A percentile compares a stretch with the other conserved stretches of the same genome.
Conservation (phyloP, 2,329 filamentous ascomycete species). For the Amauroascus niger region DNA sequence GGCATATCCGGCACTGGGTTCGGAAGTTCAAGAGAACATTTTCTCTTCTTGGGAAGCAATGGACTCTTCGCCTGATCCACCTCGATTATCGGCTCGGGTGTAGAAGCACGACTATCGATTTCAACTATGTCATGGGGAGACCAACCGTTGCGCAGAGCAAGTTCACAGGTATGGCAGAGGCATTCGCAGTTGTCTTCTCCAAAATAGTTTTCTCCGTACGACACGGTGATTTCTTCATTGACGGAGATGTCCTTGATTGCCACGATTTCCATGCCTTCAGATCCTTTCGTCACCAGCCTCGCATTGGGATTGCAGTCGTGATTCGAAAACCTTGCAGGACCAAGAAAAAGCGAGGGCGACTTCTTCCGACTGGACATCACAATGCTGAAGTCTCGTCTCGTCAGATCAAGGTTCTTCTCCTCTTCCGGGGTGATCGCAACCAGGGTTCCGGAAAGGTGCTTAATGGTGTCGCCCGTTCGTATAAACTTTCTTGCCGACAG, state of each 20-base stretch:
- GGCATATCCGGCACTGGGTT: not conserved
- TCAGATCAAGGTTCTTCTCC: constrained; percentile 67
- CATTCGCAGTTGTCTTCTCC: constrained; percentile 92
- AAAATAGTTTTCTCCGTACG: constrained; percentile 93
- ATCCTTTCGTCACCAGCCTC: constrained; percentile 69
- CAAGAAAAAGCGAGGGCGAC: constrained; percentile 82
- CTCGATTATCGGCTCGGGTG: not conserved
- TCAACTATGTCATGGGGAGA: constrained; percentile 29
- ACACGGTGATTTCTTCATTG: constrained; percentile 93
- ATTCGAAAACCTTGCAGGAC: constrained; percentile 91
- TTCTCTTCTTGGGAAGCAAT: constrained; percentile 10
- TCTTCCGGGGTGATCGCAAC: constrained; percentile 89
- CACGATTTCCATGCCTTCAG: constrained; percentile 82
- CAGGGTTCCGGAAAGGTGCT: constrained; percentile 82
- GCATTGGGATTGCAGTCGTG: constrained; percentile 95
- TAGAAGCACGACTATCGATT: not conserved
- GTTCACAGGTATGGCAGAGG: constrained; percentile 79
- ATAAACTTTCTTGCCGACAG: constrained; percentile 73
- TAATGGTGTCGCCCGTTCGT: constrained; percentile 72
- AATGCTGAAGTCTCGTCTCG: constrained; percentile 91
- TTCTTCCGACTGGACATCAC: constrained; percentile 90
- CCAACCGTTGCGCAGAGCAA: constrained; percentile 71
- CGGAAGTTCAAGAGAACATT: constrained; percentile 4
- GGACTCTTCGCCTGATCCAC: not conserved
- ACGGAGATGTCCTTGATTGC: constrained; percentile 70